Conservation (phyloP, 768 basidiomycete species). For the Crassisporium funariophilum region DNA sequence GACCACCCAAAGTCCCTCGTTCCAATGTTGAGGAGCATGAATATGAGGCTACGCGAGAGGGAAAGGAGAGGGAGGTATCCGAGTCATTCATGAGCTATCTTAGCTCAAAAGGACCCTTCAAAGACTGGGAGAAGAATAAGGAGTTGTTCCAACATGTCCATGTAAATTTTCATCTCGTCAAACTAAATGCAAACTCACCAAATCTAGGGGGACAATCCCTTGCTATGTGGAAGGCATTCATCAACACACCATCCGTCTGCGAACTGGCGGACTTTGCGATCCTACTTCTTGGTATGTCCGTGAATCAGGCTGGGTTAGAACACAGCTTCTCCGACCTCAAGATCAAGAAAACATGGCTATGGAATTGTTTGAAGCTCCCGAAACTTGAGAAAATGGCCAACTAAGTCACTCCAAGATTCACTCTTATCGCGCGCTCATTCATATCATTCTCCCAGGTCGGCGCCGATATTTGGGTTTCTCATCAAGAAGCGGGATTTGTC, state of each 20-base stretch:
- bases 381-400: constrained; percentile 27
- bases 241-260: not conserved
- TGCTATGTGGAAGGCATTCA: constrained; percentile 17
- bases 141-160: constrained; percentile 12
- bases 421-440: not conserved
- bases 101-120: constrained; percentile 14
- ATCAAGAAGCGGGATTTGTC: constrained; percentile 11
- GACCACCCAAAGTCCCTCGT: constrained; percentile 11
- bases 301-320: constrained; percentile 23
- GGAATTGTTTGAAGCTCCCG: constrained; percentile 17
- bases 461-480: constrained; percentile 14
- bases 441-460: constrained; percentile 13
- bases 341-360: constrained; percentile 21
- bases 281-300: constrained; percentile 18
- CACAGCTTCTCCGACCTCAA: constrained; percentile 24
- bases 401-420: not conserved
- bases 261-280: constrained; percentile 24
- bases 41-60: not conserved
- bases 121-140: constrained; percentile 20
- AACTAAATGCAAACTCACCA: constrained; percentile 3
- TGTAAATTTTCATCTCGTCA: constrained; percentile 11
- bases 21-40: constrained; percentile 13
- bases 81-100: constrained; percentile 23
- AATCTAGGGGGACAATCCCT: constrained; percentile 18
- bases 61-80: constrained; percentile 21